These are phyloP conservation scores for Microstegium vimineum DNA, from an alignment of 176 grass and related monocot genomes.

Conservation along the genomic window DNA sequence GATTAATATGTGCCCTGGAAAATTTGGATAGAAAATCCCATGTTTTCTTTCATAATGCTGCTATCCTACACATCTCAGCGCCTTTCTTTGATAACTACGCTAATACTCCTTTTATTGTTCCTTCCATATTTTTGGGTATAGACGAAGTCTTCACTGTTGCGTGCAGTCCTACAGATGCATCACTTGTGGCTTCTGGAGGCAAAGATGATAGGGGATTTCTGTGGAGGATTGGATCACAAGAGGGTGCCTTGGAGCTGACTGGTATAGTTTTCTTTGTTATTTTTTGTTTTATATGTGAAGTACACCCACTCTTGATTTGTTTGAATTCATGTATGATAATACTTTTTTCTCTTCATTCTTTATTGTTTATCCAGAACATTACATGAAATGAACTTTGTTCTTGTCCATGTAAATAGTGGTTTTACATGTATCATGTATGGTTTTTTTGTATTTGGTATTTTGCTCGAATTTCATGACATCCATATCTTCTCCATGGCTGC, in stretches of 20 bases:
- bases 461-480: neutral
- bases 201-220: constrained; percentile 91
- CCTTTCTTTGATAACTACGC: neutral
- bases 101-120: constrained; percentile 19
- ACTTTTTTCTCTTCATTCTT: neutral
- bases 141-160: constrained; percentile 75
- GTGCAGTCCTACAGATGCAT: constrained; percentile 69
- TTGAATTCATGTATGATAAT: neutral
- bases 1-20: neutral
- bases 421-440: neutral
- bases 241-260: constrained; percentile 53
- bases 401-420: neutral
- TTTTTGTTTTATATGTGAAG: neutral
- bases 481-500: neutral
- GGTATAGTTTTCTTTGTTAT: constrained; percentile 16
- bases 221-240: constrained; percentile 79
- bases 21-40: neutral
- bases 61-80: neutral
- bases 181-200: constrained; percentile 77
- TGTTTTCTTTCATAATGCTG: neutral
- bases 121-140: constrained; percentile 21
- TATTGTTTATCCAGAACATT: neutral
- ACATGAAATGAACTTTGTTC: neutral
- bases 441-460: neutral
- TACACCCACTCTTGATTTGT: neutral